Percentiles rank a stretch among this genome's conserved stretches.
Conservation (phyloP, 192 early-diverging fungal genomes). For the Coemansia umbellata region DNA sequence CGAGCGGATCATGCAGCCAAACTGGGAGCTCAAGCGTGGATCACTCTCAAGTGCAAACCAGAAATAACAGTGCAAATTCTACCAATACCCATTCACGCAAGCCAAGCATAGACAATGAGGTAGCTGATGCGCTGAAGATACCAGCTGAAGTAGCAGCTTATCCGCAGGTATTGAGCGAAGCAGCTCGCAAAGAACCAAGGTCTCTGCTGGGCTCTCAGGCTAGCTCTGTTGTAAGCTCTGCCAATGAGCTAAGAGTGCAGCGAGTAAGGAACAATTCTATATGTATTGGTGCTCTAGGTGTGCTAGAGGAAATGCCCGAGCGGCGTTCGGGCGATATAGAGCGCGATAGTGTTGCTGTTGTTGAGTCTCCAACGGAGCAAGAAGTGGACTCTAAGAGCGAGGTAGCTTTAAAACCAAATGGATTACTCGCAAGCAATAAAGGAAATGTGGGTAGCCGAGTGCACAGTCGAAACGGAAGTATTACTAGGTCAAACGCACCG, state of each 20-base stretch:
- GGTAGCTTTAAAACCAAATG: background rate
- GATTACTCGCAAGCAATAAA: background rate
- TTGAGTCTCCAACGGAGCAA: background rate
- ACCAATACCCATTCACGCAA: constrained; percentile 45
- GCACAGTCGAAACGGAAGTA: constrained; percentile 24
- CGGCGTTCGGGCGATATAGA: constrained; percentile 11
- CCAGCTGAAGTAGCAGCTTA: background rate
- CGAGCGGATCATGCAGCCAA: constrained; percentile 18
- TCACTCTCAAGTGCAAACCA: constrained; percentile 30
- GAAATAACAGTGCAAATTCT: constrained; percentile 42
- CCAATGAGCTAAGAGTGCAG: background rate
- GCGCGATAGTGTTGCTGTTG: background rate
- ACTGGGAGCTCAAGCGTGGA: constrained; percentile 39
- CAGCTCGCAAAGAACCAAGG: background rate
- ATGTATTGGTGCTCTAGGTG: constrained; percentile 17
- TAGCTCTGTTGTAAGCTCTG: background rate
- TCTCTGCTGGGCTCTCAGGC: background rate
- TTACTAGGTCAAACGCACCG: constrained; percentile 10
- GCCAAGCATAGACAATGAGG: constrained; percentile 19
- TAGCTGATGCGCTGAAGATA: background rate
- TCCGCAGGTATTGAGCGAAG: background rate
- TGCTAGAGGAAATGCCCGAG: constrained; percentile 19
- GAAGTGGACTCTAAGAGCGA: background rate
- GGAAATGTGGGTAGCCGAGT: constrained; percentile 9
- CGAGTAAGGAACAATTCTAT: constrained; percentile 28